phyloP scores from a whole-genome alignment of 2,329 filamentous ascomycete genomes.

The Hirsutella rhossiliensis region DNA sequence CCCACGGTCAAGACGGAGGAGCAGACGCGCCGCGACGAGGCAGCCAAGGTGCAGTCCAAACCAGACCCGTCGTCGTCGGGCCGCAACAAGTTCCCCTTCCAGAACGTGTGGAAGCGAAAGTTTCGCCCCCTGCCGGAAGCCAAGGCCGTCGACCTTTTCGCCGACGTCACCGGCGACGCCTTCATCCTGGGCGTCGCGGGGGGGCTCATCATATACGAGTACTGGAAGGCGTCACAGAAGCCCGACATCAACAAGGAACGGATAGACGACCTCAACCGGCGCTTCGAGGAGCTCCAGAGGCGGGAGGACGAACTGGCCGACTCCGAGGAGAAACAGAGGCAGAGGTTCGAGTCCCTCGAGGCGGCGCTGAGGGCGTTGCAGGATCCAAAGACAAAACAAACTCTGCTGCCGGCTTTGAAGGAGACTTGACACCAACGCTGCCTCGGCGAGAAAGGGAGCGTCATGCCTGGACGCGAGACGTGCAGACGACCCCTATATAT shows the following conservation, averaged over 20 bases:
- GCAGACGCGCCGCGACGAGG: slow-evolving; percentile 42
- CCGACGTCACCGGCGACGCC: slow-evolving; percentile 50
- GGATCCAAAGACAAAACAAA: slow-evolving; percentile 45
- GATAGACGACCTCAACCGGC: slow-evolving; percentile 35
- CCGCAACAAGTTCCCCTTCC: slow-evolving; percentile 19
- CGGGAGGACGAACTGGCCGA: slow-evolving; percentile 37
- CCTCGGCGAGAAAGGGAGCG: too few species aligned
- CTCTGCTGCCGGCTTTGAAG: slow-evolving; percentile 31
- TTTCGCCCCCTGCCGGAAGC: slow-evolving; percentile 51
- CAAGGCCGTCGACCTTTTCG: slow-evolving; percentile 56
- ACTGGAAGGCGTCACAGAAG: slow-evolving; percentile 45
- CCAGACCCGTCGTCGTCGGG: slow-evolving; percentile 10
- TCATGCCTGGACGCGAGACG: too few species aligned
- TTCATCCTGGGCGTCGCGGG: slow-evolving; percentile 51
- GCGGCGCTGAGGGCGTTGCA: slow-evolving; percentile 36
- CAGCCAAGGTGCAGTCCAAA: slow-evolving; percentile 27
- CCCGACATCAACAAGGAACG: slow-evolving; percentile 44
- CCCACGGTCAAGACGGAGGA: slow-evolving; percentile 55
- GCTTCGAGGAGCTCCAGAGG: slow-evolving; percentile 35
- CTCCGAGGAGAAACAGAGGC: slow-evolving; percentile 30
- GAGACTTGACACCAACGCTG: not conserved
- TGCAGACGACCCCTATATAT: too few species aligned
- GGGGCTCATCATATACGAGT: slow-evolving; percentile 48
- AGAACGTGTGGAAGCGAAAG: slow-evolving; percentile 49
- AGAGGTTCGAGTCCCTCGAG: slow-evolving; percentile 40